Evolutionary conservation across 768 basidiomycete species (phyloP).

Genomic region (Hysterangium stoloniferum): DNA sequence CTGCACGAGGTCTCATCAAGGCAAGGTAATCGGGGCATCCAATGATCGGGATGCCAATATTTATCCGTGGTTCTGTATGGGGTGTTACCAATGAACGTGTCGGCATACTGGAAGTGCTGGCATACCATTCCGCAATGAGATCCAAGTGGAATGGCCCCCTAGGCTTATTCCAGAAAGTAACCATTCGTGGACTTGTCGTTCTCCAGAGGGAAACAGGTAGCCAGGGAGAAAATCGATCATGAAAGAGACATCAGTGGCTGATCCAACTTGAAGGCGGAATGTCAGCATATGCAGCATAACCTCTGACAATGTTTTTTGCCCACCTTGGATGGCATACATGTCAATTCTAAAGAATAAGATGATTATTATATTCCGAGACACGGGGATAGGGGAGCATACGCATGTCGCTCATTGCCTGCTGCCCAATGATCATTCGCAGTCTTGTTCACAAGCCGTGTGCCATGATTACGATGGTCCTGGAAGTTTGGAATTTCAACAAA

Average conservation of each 20-base stretch:
- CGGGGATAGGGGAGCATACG: conserved; percentile 24
- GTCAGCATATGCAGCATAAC: neutral
- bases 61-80: conserved; percentile 36
- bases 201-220: conserved; percentile 62
- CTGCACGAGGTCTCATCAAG: conserved; percentile 52
- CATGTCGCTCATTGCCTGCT: conserved; percentile 34
- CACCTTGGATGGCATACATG: conserved; percentile 42
- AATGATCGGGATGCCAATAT: conserved; percentile 41
- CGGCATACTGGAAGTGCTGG: conserved; percentile 26
- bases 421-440: conserved; percentile 34
- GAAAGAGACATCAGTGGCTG: conserved; percentile 69
- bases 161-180: conserved; percentile 70
- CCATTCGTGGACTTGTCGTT: conserved; percentile 58
- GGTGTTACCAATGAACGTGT: conserved; percentile 15
- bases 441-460: conserved; percentile 30
- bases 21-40: conserved; percentile 65
- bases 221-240: conserved; percentile 73
- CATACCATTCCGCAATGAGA: conserved; percentile 46
- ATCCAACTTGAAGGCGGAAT: conserved; percentile 37
- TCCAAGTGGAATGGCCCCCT: conserved; percentile 82
- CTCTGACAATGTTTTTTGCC: conserved; percentile 12
- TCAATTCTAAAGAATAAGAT: conserved; percentile 26
- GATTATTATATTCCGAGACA: neutral
- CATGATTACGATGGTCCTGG: conserved; percentile 53
- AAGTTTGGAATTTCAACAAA: neutral